Base-by-base conservation (phyloP, 305 asterid species). In the Monarda citriodora region DNA sequence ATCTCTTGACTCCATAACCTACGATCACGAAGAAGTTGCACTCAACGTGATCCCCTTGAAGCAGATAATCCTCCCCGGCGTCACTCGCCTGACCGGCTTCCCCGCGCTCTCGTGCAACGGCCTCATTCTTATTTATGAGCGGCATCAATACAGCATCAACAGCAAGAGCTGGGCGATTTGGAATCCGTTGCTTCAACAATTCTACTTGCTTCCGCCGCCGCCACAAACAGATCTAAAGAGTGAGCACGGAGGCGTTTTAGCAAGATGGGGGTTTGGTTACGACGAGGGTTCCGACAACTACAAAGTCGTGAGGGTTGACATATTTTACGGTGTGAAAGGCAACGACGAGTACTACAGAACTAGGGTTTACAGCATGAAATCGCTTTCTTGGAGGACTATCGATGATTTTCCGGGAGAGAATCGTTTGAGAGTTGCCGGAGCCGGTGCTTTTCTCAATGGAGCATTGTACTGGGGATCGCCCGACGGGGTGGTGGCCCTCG, bases 221-320 rank as follows among this genome's bases (percentile, higher is more conserved):
- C 31, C 52, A 12, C 45, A 7, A 8, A 32, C 37, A 7, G 10
- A 32, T 32, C 10, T 7, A 26, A 26, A 26, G 11, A 34, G 6
- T 8, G 9, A 7, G 0, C 5, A 14, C n/a, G n/a, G 16, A 1
- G 5, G 3, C n/a, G n/a, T 1, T 1, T 18, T 4, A 6, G 2
- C 0, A 64, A 52, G 3, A 7, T 31, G 5, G 6, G 75, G 71
- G 21, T 2, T 70, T 6, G 67, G 75, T 20, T 70, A 70, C 31
- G 70, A 53, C 53, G 11, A 1, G 1, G 26, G 10, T 45, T 5
- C 37, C 37, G 11, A 32, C 11, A 11, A 32, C 37, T 32, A 32
- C 11, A 32, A 31, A 32, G 37, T 32, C n/a, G 71, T 60, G 36
- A 23, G 58, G 37, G 11, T 32, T 9, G 37, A 32, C 11, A 1